Percentiles rank a stretch among this genome's conserved stretches.
Evolutionary conservation across 1,284 basidiomycete genomes (phyloP).

Genomic region (Tylopilus orsonianus): DNA sequence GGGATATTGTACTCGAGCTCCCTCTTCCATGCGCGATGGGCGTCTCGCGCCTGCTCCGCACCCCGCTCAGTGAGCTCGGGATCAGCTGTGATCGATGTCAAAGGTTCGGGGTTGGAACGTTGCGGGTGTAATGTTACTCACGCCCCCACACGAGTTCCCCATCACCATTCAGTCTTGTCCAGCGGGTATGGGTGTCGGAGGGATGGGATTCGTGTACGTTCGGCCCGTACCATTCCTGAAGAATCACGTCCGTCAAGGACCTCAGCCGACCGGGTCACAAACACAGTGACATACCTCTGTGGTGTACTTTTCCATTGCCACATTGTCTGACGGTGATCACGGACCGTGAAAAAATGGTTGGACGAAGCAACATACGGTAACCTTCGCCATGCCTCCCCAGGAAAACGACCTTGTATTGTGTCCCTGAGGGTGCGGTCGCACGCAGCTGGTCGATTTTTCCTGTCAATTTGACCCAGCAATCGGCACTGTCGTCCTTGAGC

Average conservation of each 20-base stretch:
- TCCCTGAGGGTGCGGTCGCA: slow-evolving; percentile 35
- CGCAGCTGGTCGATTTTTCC: slow-evolving; percentile 47
- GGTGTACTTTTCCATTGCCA: slow-evolving; percentile 73
- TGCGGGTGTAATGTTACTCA: slow-evolving; percentile 37
- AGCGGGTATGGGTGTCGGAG: slow-evolving; percentile 39
- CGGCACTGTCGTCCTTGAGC: slow-evolving; percentile 51
- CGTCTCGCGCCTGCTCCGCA: slow-evolving; percentile 58
- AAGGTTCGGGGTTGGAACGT: not conserved
- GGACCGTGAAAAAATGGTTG: not conserved
- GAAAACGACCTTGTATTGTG: slow-evolving; percentile 62
- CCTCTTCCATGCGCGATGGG: slow-evolving; percentile 56
- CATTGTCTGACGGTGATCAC: slow-evolving; percentile 56
- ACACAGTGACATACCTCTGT: slow-evolving; percentile 40
- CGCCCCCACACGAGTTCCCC: slow-evolving; percentile 79
- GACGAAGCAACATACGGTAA: slow-evolving; percentile 36
- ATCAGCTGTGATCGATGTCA: slow-evolving; percentile 52
- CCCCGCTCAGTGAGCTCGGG: slow-evolving; percentile 72
- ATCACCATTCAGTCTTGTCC: slow-evolving; percentile 69
- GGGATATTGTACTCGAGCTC: slow-evolving; percentile 57
- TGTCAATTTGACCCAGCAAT: slow-evolving; percentile 56
- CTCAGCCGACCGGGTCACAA: not conserved
- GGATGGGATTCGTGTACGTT: slow-evolving; percentile 15
- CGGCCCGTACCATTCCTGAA: slow-evolving; percentile 57
- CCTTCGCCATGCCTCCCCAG: slow-evolving; percentile 75
- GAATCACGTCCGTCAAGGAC: not conserved